A percentile compares a stretch with the other conserved stretches of the same genome.
Conservation (phyloP, 2,329 filamentous ascomycete species). For the Rhytidhysteron rufulum region DNA sequence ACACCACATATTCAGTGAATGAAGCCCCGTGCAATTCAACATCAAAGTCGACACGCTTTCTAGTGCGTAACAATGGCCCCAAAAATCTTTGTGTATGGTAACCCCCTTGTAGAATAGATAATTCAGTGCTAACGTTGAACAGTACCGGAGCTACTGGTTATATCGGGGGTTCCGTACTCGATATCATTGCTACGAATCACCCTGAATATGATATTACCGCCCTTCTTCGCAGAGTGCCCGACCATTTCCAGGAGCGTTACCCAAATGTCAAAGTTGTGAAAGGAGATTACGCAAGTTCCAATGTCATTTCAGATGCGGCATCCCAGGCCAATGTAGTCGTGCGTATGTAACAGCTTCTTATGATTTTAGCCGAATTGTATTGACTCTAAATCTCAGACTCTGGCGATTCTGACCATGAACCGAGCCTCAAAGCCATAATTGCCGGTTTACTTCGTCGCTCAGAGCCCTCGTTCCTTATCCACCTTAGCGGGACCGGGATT, state of each 20-base stretch:
- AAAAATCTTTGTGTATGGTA: slow-evolving; percentile 27
- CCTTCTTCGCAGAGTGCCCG: slow-evolving; percentile 42
- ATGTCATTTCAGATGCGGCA: slow-evolving; percentile 44
- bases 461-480: slow-evolving; percentile 46
- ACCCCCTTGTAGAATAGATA: not conserved
- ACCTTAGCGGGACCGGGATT: slow-evolving; percentile 54
- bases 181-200: slow-evolving; percentile 42
- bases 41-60: too few species aligned
- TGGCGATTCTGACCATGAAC: slow-evolving; percentile 25
- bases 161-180: slow-evolving; percentile 52
- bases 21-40: too few species aligned
- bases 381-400: slow-evolving; percentile 33
- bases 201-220: slow-evolving; percentile 45
- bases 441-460: slow-evolving; percentile 47
- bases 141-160: slow-evolving; percentile 53
- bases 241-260: slow-evolving; percentile 36
- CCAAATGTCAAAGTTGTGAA: slow-evolving; percentile 46
- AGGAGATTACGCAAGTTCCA: slow-evolving; percentile 45
- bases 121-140: not conserved
- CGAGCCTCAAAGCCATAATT: slow-evolving; percentile 44
- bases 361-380: not conserved
- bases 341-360: slow-evolving; percentile 13
- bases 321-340: slow-evolving; percentile 50
- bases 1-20: too few species aligned
- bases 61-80: too few species aligned